Percentiles rank a stretch among this genome's conserved stretches.
These are phyloP conservation scores for Amphichorda felina DNA, from an alignment of 2,329 filamentous ascomycete genomes.

Conservation along the genomic window DNA sequence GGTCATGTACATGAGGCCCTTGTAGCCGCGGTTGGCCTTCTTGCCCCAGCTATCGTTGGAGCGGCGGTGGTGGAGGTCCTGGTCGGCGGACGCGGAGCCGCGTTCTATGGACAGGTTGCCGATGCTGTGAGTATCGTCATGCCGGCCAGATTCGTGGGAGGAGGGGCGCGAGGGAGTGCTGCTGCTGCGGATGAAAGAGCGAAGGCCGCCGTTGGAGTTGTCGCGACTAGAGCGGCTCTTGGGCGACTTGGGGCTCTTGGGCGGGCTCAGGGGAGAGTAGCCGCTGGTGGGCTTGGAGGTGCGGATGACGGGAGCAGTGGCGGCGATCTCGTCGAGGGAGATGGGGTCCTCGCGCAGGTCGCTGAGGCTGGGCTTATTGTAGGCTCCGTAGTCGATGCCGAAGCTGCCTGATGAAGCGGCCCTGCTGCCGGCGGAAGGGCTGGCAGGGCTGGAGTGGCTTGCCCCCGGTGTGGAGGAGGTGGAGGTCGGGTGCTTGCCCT, in stretches of 20 bases:
- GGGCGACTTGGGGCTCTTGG: slow-evolving; percentile 34
- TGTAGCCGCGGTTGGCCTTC: slow-evolving; percentile 36
- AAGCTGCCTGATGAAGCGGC: slow-evolving; percentile 33
- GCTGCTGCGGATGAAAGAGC: slow-evolving; percentile 42
- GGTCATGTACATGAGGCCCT: slow-evolving; percentile 61
- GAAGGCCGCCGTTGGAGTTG: slow-evolving; percentile 37
- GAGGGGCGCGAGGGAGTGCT: slow-evolving; percentile 39
- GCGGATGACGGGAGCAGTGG: slow-evolving; percentile 60
- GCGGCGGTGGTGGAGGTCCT: slow-evolving; percentile 37
- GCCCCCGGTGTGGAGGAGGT: slow-evolving; percentile 11
- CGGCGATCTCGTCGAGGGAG: slow-evolving; percentile 47
- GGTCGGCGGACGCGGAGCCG: slow-evolving; percentile 29
- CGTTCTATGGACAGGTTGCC: slow-evolving; percentile 54
- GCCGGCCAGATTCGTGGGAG: slow-evolving; percentile 41
- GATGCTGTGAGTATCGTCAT: slow-evolving; percentile 49
- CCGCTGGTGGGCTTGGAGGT: slow-evolving; percentile 75
- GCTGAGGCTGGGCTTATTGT: slow-evolving; percentile 37
- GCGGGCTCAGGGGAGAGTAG: slow-evolving; percentile 58
- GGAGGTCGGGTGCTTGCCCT: slow-evolving; percentile 34
- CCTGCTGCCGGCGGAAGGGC: slow-evolving; percentile 4
- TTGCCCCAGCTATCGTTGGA: slow-evolving; percentile 53
- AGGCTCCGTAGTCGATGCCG: slow-evolving; percentile 63
- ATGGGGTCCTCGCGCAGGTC: slow-evolving; percentile 30
- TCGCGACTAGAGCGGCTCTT: slow-evolving; percentile 37
- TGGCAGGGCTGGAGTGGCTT: slow-evolving; percentile 8